Percentiles rank a stretch among this genome's conserved stretches.
phyloP scores from a whole-genome alignment of 2,329 filamentous ascomycete species.

The Alternaria incomplexa region DNA sequence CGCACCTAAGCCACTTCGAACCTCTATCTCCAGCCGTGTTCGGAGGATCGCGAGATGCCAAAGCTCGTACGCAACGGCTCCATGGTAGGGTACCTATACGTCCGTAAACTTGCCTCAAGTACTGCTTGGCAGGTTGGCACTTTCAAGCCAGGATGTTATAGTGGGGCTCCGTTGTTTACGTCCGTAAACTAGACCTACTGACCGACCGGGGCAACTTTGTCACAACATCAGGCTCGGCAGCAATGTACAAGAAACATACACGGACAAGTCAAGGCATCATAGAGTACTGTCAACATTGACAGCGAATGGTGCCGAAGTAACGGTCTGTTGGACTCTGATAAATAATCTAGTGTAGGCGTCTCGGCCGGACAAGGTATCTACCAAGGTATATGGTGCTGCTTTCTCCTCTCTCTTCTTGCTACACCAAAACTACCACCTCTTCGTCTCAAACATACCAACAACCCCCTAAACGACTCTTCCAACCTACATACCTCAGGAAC shows the following conservation, averaged over 20 bases:
- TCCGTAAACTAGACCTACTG: neutral
- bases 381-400: neutral
- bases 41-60: too few relatives aligned
- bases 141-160: neutral
- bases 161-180: neutral
- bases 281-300: neutral
- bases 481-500: neutral
- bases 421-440: neutral
- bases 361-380: neutral
- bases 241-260: neutral
- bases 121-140: neutral
- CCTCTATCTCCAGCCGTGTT: too few relatives aligned
- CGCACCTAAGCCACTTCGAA: neutral
- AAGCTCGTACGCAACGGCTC: too few relatives aligned
- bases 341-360: neutral
- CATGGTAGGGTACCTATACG: too few relatives aligned
- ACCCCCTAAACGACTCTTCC: accelerated
- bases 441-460: neutral
- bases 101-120: neutral
- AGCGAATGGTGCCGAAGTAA: neutral
- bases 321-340: neutral
- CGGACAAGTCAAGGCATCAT: neutral
- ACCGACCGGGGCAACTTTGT: neutral
- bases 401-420: neutral
- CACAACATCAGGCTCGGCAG: neutral